phyloP scores from a whole-genome alignment of 176 grass and related monocot species.

The Themeda triandra region DNA sequence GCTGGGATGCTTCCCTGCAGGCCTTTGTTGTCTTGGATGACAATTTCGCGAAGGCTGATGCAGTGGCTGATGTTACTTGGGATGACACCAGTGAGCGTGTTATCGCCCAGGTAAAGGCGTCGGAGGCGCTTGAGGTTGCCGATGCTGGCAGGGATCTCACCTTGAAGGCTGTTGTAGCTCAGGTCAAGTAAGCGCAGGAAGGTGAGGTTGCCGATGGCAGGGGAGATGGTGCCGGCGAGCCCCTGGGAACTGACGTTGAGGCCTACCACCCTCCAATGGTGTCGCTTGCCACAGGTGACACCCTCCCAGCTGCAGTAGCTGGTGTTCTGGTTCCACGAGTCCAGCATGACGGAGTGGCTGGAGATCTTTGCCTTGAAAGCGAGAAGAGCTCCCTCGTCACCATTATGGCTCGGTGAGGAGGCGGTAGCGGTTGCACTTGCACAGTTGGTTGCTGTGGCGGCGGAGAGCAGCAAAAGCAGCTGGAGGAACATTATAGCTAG shows the following conservation, averaged over 20 bases:
- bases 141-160: background rate
- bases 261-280: background rate
- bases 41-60: too few species aligned
- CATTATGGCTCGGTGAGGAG: too few species aligned
- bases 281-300: background rate
- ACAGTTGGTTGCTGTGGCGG: too few species aligned
- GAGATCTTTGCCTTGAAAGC: slow-evolving; percentile 11
- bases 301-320: slow-evolving; percentile 8
- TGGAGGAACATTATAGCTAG: too few species aligned
- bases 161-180: background rate
- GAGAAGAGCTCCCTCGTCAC: background rate
- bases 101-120: too few species aligned
- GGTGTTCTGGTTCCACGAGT: slow-evolving; percentile 2
- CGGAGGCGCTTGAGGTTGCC: background rate
- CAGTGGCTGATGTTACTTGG: too few species aligned
- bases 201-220: background rate
- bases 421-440: too few species aligned
- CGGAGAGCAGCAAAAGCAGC: too few species aligned
- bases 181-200: background rate
- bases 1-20: too few species aligned
- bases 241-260: background rate
- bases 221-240: background rate
- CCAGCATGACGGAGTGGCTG: background rate
- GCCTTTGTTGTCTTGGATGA: too few species aligned
- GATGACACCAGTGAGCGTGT: too few species aligned